Evolutionary conservation across 2,329 filamentous ascomycete species (phyloP), one percentile per base, ranked within the genome.

Genomic region (Immersiporthe knoxdaviesiana): DNA sequence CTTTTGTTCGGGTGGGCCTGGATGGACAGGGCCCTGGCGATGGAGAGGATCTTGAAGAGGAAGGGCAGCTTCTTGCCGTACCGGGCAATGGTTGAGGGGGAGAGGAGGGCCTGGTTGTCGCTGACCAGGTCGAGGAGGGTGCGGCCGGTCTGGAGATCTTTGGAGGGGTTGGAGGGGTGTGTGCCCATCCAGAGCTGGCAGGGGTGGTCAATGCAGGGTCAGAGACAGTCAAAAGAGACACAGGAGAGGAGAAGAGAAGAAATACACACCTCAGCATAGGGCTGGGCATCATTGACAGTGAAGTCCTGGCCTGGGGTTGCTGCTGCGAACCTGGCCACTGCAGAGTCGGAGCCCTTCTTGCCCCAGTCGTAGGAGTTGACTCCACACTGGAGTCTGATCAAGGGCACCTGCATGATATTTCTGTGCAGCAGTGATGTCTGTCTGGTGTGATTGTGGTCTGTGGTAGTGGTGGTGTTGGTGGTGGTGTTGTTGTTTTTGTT

Each of bases 331-430:
- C 90, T 92, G 73, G 96, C 96, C 64, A 94, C 96, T 18, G 94
- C 92, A 62, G 95, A 98, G 69, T 92, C 87, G 72, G 88, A 87
- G 76, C 96, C 96, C 77, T 94, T 87, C 85, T 99, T 99, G 74
- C 95, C 96, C 96, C 96, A 99, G 83, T 97, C 96, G 79, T 99
- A 99, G 81, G 94, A 97, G 81, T 98, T 98, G 77, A 97, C 93
- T 77, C 95, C 96, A 83, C 92, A 94, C 80, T 92, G 90, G 73
- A 98, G 89, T 74, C 93, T 90, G 78, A 97, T 86, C 66, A 98
- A 84, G 76, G 95, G 94, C 71, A 96, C 88, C 77, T 92, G 91
- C 87, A 94, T 84, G 35, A 65, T 77, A 32, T 47, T 14, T 35
- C 11, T 7, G 14, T 63, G 39, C 11, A 16, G 47, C 18, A 24